A percentile compares a stretch with the other conserved stretches of the same genome.
Conservation (phyloP, 2,329 filamentous ascomycete genomes). For the Calonectria pseudoreteaudii region DNA sequence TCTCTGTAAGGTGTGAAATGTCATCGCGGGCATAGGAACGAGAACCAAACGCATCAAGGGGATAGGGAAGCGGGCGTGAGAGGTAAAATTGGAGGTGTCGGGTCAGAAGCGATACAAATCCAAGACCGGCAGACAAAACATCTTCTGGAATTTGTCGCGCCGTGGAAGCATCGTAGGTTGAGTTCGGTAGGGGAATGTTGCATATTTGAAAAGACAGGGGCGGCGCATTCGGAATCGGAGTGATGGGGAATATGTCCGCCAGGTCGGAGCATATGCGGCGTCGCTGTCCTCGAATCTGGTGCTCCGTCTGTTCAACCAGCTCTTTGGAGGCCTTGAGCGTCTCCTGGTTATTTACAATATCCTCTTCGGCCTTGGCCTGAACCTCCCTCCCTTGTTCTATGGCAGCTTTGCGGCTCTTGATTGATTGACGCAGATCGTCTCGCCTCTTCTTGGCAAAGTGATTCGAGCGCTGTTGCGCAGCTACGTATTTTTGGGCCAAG, state of each 20-base stretch:
- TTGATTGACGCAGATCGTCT: conserved; percentile 75
- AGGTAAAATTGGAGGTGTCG: conserved; percentile 86
- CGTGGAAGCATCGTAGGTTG: conserved; percentile 71
- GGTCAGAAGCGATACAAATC: conserved; percentile 81
- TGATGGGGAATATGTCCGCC: conserved; percentile 82
- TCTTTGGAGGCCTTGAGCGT: conserved; percentile 68
- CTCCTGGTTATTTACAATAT: conserved; percentile 71
- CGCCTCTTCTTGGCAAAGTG: conserved; percentile 71
- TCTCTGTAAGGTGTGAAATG: conserved; percentile 68
- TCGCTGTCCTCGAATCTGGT: conserved; percentile 84
- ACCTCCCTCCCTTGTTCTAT: conserved; percentile 73
- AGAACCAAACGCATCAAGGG: conserved; percentile 78
- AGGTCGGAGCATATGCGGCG: conserved; percentile 90
- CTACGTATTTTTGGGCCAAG: conserved; percentile 66
- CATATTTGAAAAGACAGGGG: conserved; percentile 88
- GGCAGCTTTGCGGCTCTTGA: conserved; percentile 72
- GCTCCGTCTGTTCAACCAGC: conserved; percentile 67
- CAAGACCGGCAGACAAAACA: conserved; percentile 82
- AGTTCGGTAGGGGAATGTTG: conserved; percentile 82
- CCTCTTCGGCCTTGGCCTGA: conserved; percentile 68
- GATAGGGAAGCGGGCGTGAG: conserved; percentile 82
- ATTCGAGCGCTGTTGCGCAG: conserved; percentile 74
- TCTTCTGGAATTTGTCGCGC: conserved; percentile 70
- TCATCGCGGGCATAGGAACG: conserved; percentile 81
- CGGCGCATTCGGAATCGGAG: conserved; percentile 65